Base-by-base conservation (phyloP, 768 basidiomycete genomes). In the Vishniacozyma victoriae region DNA sequence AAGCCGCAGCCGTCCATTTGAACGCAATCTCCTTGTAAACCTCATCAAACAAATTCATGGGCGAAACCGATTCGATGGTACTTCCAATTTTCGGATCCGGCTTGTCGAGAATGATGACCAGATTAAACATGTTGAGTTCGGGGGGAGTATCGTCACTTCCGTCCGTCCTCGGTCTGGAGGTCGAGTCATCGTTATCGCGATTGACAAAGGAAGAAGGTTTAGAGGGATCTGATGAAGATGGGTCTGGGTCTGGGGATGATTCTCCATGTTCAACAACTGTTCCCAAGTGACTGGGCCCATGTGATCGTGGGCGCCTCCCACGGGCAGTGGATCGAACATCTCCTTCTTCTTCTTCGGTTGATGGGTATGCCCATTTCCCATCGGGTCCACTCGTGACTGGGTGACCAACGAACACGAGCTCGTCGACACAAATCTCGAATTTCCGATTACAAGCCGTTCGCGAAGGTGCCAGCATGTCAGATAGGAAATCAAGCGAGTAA, bases 351-450 rank as follows among this genome's bases (percentile, higher is more conserved):
- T 49, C 55, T 16, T 69, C 60, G 6, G 70, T 60, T 29, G 60
- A 47, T 41, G 63, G 57, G 49, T 61, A 87, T 33, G 76, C 75
- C 89, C 91, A 91, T 13, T 65, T 75, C 1, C 84, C 86, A 57
- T 84, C 82, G 23, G 75, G 62, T 44, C 86, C 84, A 11, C 80
- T 80, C 64, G 85, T 86, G 2, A 96, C 90, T 1, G 93, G 95
- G 69, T 97, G 92, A 0, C 95, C 95, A 36, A 96, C 78, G 69
- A 96, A 97, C 4, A 82, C 87, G 20, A 97, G 77, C 60, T 91
- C 84, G 66, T 97, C 91, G 20, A 95, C 84, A 33, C 87, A 73
- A 24, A 99, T 79, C 68, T 93, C 90, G 65, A 95, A 96, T 63
- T 88, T 88, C 70, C 89, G 87, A 71, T 99, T 89, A 61, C 90